Conservation (phyloP, 345 rosid genomes). For the Camelina hispida region DNA sequence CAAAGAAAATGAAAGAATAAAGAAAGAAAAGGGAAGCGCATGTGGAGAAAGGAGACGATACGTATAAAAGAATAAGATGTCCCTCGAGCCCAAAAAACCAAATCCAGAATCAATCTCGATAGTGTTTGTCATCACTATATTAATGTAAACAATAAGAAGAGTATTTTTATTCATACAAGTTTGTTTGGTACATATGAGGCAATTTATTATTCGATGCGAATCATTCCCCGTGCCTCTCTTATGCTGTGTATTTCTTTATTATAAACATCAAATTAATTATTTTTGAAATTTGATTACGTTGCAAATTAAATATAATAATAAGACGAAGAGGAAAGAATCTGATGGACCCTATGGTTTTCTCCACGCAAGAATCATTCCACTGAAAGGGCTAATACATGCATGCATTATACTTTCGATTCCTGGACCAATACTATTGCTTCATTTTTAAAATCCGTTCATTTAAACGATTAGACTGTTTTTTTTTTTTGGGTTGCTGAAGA, state of each 20-base stretch:
- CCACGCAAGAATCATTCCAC: constrained; percentile 64
- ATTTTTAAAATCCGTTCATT: background rate
- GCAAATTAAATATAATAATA: background rate
- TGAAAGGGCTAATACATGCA: constrained; percentile 39
- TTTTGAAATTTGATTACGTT: constrained; percentile 7
- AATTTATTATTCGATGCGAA: constrained; percentile 39
- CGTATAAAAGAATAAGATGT: constrained; percentile 22
- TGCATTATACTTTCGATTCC: constrained; percentile 35
- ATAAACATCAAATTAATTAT: background rate
- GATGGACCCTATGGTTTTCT: constrained; percentile 45
- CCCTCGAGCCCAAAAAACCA: constrained; percentile 44
- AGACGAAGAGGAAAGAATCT: constrained; percentile 20
- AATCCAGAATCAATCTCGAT: constrained; percentile 37
- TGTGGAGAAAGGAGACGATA: constrained; percentile 22
- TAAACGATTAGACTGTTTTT: constrained; percentile 10
- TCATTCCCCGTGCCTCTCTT: constrained; percentile 51
- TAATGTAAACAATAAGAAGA: background rate
- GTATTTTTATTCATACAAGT: constrained; percentile 9
- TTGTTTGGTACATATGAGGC: constrained; percentile 37
- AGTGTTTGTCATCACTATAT: constrained; percentile 14
- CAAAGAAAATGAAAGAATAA: background rate
- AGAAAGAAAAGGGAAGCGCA: constrained; percentile 25
- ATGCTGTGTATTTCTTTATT: constrained; percentile 31
- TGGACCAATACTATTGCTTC: constrained; percentile 35
- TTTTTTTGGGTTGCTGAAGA: background rate